phyloP scores from a whole-genome alignment of 495 filamentous ascomycete species.

The Penicillium desertorum region DNA sequence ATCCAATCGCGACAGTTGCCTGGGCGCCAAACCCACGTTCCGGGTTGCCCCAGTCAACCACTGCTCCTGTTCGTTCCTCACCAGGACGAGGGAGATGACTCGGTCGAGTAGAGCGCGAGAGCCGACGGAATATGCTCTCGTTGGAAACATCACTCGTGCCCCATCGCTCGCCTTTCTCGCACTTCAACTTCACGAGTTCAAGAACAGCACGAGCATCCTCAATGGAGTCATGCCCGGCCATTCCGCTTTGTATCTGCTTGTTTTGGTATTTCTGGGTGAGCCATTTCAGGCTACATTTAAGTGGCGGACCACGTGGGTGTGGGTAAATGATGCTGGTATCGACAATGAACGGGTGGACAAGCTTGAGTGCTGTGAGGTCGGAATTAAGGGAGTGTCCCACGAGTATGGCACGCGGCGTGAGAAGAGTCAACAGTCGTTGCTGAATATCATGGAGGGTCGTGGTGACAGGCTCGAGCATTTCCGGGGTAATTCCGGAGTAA shows the following conservation, averaged over 20 bases:
- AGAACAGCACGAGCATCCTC: conserved; percentile 90
- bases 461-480: conserved; percentile 74
- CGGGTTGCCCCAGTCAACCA: conserved; percentile 85
- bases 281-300: conserved; percentile 77
- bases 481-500: conserved; percentile 85
- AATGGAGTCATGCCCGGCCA: conserved; percentile 80
- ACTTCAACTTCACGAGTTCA: conserved; percentile 92
- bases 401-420: conserved; percentile 75
- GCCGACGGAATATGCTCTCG: conserved; percentile 85
- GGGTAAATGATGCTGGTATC: conserved; percentile 87
- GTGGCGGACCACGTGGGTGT: conserved; percentile 70
- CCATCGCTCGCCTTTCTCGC: conserved; percentile 84
- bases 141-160: conserved; percentile 69
- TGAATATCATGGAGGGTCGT: conserved; percentile 87
- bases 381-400: conserved; percentile 91
- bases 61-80: conserved; percentile 66
- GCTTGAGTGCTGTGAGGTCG: conserved; percentile 76
- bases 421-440: conserved; percentile 63
- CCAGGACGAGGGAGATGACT: conserved; percentile 45
- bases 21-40: conserved; percentile 69
- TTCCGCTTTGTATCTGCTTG: conserved; percentile 82
- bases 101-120: conserved; percentile 59
- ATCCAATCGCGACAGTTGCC: conserved; percentile 70
- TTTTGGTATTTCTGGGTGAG: conserved; percentile 75
- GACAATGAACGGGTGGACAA: conserved; percentile 89